phyloP scores from a whole-genome alignment of 2,329 filamentous ascomycete genomes.

The Stagonosporopsis cucurbitacearum region DNA sequence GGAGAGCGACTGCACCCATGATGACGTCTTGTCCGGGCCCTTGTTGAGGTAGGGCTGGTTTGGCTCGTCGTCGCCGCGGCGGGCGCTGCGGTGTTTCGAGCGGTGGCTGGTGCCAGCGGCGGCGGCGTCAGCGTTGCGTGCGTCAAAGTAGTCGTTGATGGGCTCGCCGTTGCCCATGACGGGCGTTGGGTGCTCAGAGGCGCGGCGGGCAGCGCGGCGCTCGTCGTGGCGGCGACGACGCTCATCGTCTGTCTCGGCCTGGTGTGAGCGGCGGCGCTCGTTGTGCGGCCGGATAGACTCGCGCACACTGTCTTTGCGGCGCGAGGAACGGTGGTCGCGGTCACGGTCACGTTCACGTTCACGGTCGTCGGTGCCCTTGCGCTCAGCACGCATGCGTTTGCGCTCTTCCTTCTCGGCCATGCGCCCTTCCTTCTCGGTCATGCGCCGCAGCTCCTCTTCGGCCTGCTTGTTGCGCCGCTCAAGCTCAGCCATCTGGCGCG shows the following conservation, averaged over 20 bases:
- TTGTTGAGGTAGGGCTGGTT: conserved; percentile 46
- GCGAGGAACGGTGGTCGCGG: conserved; percentile 45
- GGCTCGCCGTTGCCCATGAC: conserved; percentile 39
- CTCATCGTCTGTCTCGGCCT: conserved; percentile 47
- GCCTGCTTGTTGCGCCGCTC: conserved; percentile 48
- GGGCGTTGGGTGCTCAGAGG: conserved; percentile 38
- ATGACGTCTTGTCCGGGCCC: conserved; percentile 57
- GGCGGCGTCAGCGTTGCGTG: conserved; percentile 46
- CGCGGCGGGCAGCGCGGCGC: conserved; percentile 47
- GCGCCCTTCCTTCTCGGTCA: conserved; percentile 50
- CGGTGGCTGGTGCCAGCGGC: conserved; percentile 1
- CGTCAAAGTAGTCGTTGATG: conserved; percentile 54
- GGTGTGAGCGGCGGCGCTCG: conserved; percentile 46
- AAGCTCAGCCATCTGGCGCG: conserved; percentile 46
- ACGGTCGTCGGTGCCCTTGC: conserved; percentile 38
- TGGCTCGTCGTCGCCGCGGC: conserved; percentile 38
- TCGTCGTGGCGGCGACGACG: conserved; percentile 54
- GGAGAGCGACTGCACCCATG: conserved; percentile 57
- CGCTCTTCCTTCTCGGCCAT: conserved; percentile 50
- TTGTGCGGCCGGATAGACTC: conserved; percentile 39
- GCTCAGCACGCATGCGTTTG: conserved; percentile 40
- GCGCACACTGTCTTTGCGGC: conserved; percentile 44
- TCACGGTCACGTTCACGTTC: conserved; percentile 44
- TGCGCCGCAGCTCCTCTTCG: conserved; percentile 48
- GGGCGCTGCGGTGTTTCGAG: conserved; percentile 38